These are phyloP conservation scores for Hypoxylon lienhwacheense DNA, from an alignment of 495 filamentous ascomycete species.

Conservation along the genomic window DNA sequence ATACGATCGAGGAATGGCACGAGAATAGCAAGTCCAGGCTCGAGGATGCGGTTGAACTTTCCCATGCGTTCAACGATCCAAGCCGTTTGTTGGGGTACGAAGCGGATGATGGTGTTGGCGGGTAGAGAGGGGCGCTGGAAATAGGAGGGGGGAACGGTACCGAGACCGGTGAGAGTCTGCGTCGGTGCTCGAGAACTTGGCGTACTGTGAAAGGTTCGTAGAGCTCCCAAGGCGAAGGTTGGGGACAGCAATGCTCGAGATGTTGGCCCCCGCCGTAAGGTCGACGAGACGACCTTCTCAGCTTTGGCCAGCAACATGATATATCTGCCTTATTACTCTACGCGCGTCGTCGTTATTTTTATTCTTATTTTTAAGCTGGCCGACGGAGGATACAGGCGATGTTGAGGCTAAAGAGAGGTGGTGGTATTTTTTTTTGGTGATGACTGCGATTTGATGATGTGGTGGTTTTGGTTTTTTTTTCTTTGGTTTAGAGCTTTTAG, in stretches of 20 bases:
- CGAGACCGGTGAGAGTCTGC: conserved; percentile 29
- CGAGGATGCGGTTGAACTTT: conserved; percentile 86
- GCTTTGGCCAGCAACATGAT: conserved; percentile 42
- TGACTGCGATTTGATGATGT: no score
- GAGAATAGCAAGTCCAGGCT: conserved; percentile 87
- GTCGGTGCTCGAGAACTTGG: conserved; percentile 19
- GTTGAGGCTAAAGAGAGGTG: not conserved
- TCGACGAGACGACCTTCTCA: conserved; percentile 37
- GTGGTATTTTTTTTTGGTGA: no score
- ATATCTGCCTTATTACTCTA: not conserved
- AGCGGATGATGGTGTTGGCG: conserved; percentile 91
- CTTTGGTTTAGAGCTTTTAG: no score
- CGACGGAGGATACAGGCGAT: not conserved
- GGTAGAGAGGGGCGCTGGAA: conserved; percentile 67
- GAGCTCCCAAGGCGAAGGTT: conserved; percentile 19
- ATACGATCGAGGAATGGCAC: conserved; percentile 93
- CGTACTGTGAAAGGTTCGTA: conserved; percentile 41
- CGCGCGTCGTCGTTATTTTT: not conserved
- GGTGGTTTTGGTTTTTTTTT: no score
- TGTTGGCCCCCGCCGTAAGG: conserved; percentile 31
- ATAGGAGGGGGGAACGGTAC: conserved; percentile 53
- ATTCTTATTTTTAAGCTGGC: not conserved
- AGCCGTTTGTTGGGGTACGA: conserved; percentile 98
- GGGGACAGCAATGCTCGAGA: conserved; percentile 24
- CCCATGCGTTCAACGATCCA: conserved; percentile 99